Base-by-base conservation (phyloP, 441 rosid genomes). In the Pelargonium fulgidum region DNA sequence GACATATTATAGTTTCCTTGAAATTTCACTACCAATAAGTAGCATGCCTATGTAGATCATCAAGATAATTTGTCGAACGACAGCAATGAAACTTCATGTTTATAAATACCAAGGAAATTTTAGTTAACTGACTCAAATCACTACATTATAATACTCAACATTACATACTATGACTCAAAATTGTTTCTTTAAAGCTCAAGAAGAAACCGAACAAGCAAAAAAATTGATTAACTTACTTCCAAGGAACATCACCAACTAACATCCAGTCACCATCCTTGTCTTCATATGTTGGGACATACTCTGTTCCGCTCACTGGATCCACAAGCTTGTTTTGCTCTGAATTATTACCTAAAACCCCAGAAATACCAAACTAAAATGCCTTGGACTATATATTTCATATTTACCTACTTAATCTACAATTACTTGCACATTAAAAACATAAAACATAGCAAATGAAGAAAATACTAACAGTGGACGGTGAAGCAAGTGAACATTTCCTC, bases 201-300 rank as follows among this genome's bases (percentile, higher is more conserved):
- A 65, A 11, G 52, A 62, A 11, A 44, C 47, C 3, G 42, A 65
- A 64, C 48, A 33, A 36, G 45, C 48, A 64, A 19, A 3, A 7
- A n/a, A n/a, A 0, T 4, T n/a, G n/a, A 39, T 39, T 7, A 47
- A 76, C 82, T 78, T 75, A 81, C 84, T 73, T 73, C 82, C 84
- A 77, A 54, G 80, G 80, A 69, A 77, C 80, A 69, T 80, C 80
- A 12, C 83, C 83, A 0, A 75, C 73, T 19, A 77, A 70, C 83
- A 80, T 80, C 76, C 83, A 77, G 45, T 80, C 83, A 2, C 65
- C 66, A 2, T 74, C 83, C 66, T 70, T 63, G 41, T 80, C 83
- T 72, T 77, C 77, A 12, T 80, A 80, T 2, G 76, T 77, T 8
- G 80, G 69, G 52, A 77, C 75, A 54, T 72, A 75, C 54, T 75